Evolutionary conservation across 75 land plant species (phyloP), one percentile per base, ranked within the genome.

Genomic region (Pinus albicaulis): DNA sequence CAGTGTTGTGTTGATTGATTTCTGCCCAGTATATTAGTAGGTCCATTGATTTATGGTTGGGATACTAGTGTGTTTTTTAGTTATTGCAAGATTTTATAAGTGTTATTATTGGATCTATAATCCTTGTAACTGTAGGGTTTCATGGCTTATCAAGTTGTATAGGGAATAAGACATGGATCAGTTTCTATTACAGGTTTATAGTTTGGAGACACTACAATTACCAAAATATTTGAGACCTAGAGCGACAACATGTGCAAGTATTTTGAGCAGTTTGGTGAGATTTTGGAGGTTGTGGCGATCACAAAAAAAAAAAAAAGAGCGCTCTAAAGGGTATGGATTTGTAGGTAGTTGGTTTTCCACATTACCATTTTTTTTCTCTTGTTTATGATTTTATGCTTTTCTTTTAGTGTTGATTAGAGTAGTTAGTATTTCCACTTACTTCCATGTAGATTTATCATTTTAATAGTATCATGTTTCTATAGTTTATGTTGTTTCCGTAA

Each of bases 241-340:
- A 76, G 89, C 19, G 93, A 92, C 56, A 88, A 92, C 56, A 84
- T 92, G 90, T 57, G 87, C 0, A 84, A 83, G 48, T 85, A 92
- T 69, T 92, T 92, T 56, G 93, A 90, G 82, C 95, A 92, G 78
- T 92, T 90, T 74, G 95, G 95, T 5, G 95, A 92, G 65, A 92
- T 92, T 28, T 78, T 84, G 58, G 95, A 92, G 78, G 95, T 93
- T 25, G 95, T 92, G 15, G 95, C 90, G 25, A 92, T 92, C 82
- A 88, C 91, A n/a, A 11, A 93, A 92, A 76, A 92, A 92, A 80
- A 88, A 86, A 68, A 90, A 92, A 4, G 95, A 93, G 13, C 78
- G 95, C 68, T 92, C 95, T 63, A 92, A 92, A 77, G 95, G 95
- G 71, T 92, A 92, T 79, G 95, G 95, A 34, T 92, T 92, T 86